A percentile compares a stretch with the other conserved stretches of the same genome.
Evolutionary conservation across 805 yeast genomes (phyloP).

Genomic region (Yamadazyma endophytica): DNA sequence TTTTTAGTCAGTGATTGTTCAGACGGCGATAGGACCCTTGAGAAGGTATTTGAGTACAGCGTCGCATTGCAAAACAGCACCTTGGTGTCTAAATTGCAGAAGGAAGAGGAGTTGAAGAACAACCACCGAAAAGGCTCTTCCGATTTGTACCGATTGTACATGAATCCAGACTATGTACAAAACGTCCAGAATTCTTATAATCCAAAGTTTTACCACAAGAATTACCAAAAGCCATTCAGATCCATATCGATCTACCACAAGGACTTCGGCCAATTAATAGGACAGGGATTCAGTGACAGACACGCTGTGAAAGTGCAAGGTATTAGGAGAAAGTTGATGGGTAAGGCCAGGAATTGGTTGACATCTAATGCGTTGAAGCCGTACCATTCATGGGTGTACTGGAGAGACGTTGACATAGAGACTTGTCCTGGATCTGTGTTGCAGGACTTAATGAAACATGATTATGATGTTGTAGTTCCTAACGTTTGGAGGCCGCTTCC

Average conservation of each 20-base stretch:
- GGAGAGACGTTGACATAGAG: constrained; percentile 87
- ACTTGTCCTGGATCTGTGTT: constrained; percentile 75
- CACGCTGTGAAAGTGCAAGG: constrained; percentile 87
- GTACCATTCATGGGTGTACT: constrained; percentile 85
- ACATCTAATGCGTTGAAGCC: constrained; percentile 71
- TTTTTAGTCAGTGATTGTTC: constrained; percentile 80
- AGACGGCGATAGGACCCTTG: constrained; percentile 59
- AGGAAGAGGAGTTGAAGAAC: constrained; percentile 30
- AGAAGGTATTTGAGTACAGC: constrained; percentile 60
- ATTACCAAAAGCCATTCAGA: constrained; percentile 67
- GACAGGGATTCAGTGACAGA: constrained; percentile 79
- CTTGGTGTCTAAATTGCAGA: constrained; percentile 44
- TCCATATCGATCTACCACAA: constrained; percentile 75
- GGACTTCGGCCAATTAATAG: constrained; percentile 80
- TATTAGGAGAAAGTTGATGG: constrained; percentile 78
- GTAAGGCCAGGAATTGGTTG: constrained; percentile 82
- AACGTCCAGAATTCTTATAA: constrained; percentile 55
- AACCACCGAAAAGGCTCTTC: constrained; percentile 43
- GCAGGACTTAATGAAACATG: constrained; percentile 64
- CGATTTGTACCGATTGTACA: constrained; percentile 64
- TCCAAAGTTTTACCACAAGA: constrained; percentile 53
- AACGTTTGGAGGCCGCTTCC: constrained; percentile 98
- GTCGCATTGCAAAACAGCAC: constrained; percentile 70
- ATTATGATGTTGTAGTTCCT: constrained; percentile 72
- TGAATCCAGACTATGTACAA: constrained; percentile 60